Conservation (phyloP, 2,329 filamentous ascomycete species). For the Paecilomyces variotii region DNA sequence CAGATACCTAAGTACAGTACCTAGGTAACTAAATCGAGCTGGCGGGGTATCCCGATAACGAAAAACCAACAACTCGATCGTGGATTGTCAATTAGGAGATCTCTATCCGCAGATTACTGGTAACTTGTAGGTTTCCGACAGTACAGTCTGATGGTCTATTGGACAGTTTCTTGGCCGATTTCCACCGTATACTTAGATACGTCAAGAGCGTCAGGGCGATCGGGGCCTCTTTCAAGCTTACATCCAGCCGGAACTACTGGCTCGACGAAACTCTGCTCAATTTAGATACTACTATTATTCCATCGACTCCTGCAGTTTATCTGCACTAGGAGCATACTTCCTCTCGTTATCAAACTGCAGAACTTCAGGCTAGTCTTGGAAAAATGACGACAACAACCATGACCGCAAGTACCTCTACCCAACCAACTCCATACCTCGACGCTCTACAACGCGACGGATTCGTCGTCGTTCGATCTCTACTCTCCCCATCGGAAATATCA, state of each 20-base stretch:
- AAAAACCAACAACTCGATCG: not conserved
- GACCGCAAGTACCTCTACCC: slow-evolving; percentile 3
- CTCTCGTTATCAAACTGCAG: not conserved
- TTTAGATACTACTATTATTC: not conserved
- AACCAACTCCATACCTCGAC: slow-evolving; percentile 35
- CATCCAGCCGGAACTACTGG: not conserved
- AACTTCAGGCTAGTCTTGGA: not conserved
- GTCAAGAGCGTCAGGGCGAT: not conserved
- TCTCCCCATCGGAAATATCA: slow-evolving; percentile 49
- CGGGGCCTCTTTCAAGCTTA: not conserved
- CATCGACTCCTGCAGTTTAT: not conserved
- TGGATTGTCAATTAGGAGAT: not conserved
- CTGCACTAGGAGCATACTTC: not conserved
- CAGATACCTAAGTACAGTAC: not conserved
- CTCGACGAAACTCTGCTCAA: not conserved
- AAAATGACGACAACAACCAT: not conserved
- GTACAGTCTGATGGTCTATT: not conserved
- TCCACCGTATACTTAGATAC: not conserved
- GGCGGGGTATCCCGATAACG: not conserved
- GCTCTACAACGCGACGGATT: slow-evolving; percentile 65
- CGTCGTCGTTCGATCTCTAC: slow-evolving; percentile 60
- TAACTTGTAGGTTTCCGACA: not conserved
- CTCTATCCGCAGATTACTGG: not conserved
- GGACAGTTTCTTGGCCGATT: not conserved
- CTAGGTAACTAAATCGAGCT: not conserved